Base-by-base conservation (phyloP, 1,284 basidiomycete species). In the Bondarzewia mesenterica region DNA sequence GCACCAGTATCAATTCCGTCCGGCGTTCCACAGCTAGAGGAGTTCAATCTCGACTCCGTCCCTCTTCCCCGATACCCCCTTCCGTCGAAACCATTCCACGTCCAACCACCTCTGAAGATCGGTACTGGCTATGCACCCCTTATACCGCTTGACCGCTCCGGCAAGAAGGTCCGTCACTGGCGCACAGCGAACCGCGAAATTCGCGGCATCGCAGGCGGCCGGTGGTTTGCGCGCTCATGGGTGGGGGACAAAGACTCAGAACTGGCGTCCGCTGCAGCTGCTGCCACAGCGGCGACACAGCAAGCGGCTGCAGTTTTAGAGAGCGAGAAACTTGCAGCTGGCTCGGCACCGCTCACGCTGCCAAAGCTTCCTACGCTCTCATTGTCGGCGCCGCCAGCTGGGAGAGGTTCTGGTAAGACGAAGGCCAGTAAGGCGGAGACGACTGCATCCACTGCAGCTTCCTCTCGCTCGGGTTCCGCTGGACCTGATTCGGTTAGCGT, bases 221-320 rank as follows among this genome's bases (percentile, higher is more conserved):
- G 85, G 23, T 89, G 86, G 86, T 82, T 88, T 56, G 66, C 78
- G 7, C 74, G 74, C 23, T 68, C 82, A 12, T 89, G 85, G 85
- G 82, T 85, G 12, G 86, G 85, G n/a, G 80, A 81, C 51, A 87
- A 85, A 62, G 82, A 85, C 39, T 86, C 83, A 12, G 76, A 82
- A 50, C 80, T 74, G 49, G 74, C 68, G 1, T 48, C 54, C 2
- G 62, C 62, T 0, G 54, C 54, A 14, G 55, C 62, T 3, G 48
- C 72, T 5, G 54, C 60, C 15, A 59, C 60, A 32, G 51, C 46
- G 7, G 42, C 29, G 29, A 32, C 10, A 10, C 27, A 16, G 32
- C 42, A 20, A 42, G 41, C 39, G 4, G 29, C 44, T 1, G 32
- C 44, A n/a, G 10, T 15, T 18, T 18, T 18, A n/a, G 44, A 45